These are phyloP conservation scores for Tricholoma sp. DNA, from an alignment of 768 basidiomycete species.

Conservation along the genomic window DNA sequence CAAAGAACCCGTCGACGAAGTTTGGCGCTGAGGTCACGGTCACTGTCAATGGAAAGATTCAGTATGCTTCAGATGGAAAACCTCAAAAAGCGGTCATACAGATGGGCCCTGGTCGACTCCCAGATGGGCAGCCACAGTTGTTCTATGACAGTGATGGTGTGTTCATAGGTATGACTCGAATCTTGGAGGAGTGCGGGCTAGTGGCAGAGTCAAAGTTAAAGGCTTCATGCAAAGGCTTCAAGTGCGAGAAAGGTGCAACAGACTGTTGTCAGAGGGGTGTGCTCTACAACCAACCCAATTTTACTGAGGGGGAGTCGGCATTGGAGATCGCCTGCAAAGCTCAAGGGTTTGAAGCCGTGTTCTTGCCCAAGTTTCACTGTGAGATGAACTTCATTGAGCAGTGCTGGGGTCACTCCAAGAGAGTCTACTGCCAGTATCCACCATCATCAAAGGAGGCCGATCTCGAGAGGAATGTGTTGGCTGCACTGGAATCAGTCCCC, in stretches of 20 bases:
- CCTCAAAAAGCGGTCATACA: neutral
- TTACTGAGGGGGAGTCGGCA: no score
- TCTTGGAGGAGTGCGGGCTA: neutral
- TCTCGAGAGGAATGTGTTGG: neutral
- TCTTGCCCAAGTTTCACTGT: no score
- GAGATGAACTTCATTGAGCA: no score
- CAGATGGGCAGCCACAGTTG: constrained; percentile 1
- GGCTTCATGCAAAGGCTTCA: neutral
- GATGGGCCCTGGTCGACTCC: constrained; percentile 1
- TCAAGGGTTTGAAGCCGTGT: no score
- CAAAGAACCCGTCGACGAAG: neutral
- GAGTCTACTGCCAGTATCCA: no score
- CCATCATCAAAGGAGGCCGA: neutral
- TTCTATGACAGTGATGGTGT: neutral
- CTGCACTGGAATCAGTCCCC: neutral
- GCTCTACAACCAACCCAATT: neutral
- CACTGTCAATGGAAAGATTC: neutral
- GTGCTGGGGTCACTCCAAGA: no score
- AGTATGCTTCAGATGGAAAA: neutral
- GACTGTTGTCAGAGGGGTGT: no score
- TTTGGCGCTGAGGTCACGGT: no score
- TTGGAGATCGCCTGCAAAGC: no score
- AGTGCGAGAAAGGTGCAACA: no score
- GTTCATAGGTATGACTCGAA: neutral
- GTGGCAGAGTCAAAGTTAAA: neutral